Evolutionary conservation across 140 eudicot genomes (phyloP).

Genomic region (Stevia rebaudiana): DNA sequence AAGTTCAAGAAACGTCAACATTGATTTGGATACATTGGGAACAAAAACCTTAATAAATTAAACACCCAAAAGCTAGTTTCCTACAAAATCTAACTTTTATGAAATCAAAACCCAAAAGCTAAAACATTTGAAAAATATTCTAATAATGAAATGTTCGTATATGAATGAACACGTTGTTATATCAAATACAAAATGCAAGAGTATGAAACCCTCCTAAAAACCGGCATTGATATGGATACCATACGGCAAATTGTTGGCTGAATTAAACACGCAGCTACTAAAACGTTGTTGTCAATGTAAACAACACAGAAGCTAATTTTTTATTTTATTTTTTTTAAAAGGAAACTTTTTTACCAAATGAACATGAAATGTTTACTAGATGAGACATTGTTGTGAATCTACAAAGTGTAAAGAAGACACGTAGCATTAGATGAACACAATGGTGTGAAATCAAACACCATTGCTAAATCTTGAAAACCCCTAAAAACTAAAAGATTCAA

Average conservation of each 20-base stretch:
- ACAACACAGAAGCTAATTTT: no score
- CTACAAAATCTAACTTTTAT: neutral
- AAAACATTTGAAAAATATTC: neutral
- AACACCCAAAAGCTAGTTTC: neutral
- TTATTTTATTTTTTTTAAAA: no score
- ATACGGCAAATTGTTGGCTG: neutral
- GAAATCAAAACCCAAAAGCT: neutral
- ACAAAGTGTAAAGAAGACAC: no score
- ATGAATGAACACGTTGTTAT: neutral
- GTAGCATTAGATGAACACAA: slow-evolving; percentile 8
- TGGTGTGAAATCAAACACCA: neutral
- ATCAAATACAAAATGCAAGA: no score
- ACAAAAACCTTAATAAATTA: neutral
- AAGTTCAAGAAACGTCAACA: neutral
- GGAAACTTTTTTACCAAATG: no score
- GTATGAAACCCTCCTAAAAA: neutral
- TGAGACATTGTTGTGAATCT: no score
- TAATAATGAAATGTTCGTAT: neutral
- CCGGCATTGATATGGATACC: neutral
- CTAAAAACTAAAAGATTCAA: neutral
- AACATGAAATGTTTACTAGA: no score
- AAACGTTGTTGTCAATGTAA: no score
- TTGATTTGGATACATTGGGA: neutral
- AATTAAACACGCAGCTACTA: no score
- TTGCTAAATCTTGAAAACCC: slow-evolving; percentile 1